These are phyloP conservation scores for Punctularia strigosozonata DNA, from an alignment of 768 basidiomycete genomes.

Conservation along the genomic window DNA sequence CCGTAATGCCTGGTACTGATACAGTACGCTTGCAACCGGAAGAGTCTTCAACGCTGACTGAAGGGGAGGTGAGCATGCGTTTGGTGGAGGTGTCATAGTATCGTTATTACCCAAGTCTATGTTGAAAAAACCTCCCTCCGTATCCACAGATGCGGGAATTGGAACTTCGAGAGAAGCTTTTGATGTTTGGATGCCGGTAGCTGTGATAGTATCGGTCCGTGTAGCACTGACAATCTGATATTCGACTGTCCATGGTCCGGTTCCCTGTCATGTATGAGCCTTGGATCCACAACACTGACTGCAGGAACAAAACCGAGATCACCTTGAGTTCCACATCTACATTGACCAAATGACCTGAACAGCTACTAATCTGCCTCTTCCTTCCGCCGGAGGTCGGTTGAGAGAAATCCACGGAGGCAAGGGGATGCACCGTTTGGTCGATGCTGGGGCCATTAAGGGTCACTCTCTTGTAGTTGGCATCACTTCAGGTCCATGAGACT, in stretches of 20 bases:
- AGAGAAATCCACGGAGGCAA: conserved; percentile 71
- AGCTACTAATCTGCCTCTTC: conserved; percentile 56
- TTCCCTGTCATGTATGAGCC: conserved; percentile 41
- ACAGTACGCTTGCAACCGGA: conserved; percentile 77
- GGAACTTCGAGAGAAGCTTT: conserved; percentile 49
- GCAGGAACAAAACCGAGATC: conserved; percentile 11
- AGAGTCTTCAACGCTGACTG: conserved; percentile 78
- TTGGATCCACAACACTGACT: too few species aligned
- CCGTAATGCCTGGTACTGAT: conserved; percentile 64
- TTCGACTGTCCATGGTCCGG: conserved; percentile 82
- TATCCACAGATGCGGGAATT: conserved; percentile 55
- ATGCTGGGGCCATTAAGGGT: conserved; percentile 67
- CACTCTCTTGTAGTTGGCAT: conserved; percentile 72
- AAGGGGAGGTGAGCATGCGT: conserved; percentile 8
- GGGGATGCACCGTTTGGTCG: conserved; percentile 82
- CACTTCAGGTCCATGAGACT: too few species aligned
- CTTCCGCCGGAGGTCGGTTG: conserved; percentile 25
- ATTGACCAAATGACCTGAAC: conserved; percentile 64
- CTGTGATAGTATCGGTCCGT: conserved; percentile 43
- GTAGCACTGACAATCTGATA: conserved; percentile 70
- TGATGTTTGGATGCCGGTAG: conserved; percentile 42
- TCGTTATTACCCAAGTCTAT: conserved; percentile 54
- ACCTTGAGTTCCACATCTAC: conserved; percentile 78
- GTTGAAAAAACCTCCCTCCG: conserved; percentile 66
- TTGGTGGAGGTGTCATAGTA: background rate